phyloP scores from a whole-genome alignment of 768 basidiomycete genomes.

The Suillus paluster region DNA sequence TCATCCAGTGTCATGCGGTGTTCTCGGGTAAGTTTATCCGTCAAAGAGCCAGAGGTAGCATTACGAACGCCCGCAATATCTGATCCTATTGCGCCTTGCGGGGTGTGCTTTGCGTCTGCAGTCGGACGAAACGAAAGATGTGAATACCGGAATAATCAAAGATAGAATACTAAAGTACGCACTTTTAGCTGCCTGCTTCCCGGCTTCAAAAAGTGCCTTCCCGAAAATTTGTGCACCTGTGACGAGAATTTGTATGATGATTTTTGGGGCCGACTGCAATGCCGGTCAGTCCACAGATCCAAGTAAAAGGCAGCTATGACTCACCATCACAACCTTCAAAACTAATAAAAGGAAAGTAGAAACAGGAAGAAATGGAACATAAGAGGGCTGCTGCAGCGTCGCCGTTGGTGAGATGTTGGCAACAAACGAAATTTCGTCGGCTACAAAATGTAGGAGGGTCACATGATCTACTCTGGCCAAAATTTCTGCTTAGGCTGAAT shows the following conservation, averaged over 20 bases:
- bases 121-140: background rate
- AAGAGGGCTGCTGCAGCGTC: background rate
- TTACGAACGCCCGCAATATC: conserved; percentile 77
- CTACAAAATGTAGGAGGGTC: background rate
- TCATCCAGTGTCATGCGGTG: conserved; percentile 96
- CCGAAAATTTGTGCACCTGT: conserved; percentile 84
- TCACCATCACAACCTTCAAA: conserved; percentile 8
- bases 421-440: background rate
- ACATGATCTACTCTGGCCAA: background rate
- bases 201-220: conserved; percentile 89
- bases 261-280: conserved; percentile 74
- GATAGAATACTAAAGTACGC: conserved; percentile 32
- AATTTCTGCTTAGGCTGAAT: background rate
- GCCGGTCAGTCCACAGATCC: background rate
- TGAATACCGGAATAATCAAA: conserved; percentile 2
- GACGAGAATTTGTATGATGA: conserved; percentile 78
- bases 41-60: conserved; percentile 73
- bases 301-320: background rate
- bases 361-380: background rate
- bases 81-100: conserved; percentile 67
- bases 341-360: background rate
- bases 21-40: conserved; percentile 82
- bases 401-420: background rate
- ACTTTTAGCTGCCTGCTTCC: conserved; percentile 94
- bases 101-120: conserved; percentile 82